Conservation (phyloP, 768 basidiomycete species). For the Cantharellus anzutake region DNA sequence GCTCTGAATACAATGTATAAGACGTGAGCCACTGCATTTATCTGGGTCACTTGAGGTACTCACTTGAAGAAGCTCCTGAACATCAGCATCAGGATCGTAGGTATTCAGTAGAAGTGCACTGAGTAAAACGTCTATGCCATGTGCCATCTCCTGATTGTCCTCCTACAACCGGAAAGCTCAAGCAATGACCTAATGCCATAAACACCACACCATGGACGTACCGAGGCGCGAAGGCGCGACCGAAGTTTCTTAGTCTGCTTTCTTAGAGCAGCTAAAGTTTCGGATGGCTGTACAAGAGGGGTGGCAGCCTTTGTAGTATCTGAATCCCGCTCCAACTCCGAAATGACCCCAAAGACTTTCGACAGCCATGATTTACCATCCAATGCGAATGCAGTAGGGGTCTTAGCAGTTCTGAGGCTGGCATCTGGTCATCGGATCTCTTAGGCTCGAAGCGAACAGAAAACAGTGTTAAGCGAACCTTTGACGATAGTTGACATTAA, state of each 20-base stretch:
- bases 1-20: background rate
- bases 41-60: background rate
- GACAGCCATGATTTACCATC: slow-evolving; percentile 69
- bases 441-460: too few relatives aligned
- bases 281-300: slow-evolving; percentile 9
- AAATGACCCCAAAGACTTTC: slow-evolving; percentile 29
- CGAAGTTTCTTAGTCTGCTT: slow-evolving; percentile 23
- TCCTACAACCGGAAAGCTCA: slow-evolving; percentile 22
- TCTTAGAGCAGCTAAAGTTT: slow-evolving; percentile 29
- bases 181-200: background rate
- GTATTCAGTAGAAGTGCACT: slow-evolving; percentile 50
- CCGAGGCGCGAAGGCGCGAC: slow-evolving; percentile 14
- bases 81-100: slow-evolving; percentile 46
- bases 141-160: slow-evolving; percentile 29
- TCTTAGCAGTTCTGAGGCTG: slow-evolving; percentile 18
- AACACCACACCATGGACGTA: background rate
- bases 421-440: too few relatives aligned
- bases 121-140: slow-evolving; percentile 54
- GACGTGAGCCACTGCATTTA: background rate
- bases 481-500: slow-evolving; percentile 17
- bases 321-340: slow-evolving; percentile 35
- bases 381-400: slow-evolving; percentile 35
- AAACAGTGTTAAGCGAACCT: too few relatives aligned
- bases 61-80: slow-evolving; percentile 13
- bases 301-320: slow-evolving; percentile 35